Evolutionary conservation across 768 basidiomycete species (phyloP).

Genomic region (Chalciporus pseudorubinellus): DNA sequence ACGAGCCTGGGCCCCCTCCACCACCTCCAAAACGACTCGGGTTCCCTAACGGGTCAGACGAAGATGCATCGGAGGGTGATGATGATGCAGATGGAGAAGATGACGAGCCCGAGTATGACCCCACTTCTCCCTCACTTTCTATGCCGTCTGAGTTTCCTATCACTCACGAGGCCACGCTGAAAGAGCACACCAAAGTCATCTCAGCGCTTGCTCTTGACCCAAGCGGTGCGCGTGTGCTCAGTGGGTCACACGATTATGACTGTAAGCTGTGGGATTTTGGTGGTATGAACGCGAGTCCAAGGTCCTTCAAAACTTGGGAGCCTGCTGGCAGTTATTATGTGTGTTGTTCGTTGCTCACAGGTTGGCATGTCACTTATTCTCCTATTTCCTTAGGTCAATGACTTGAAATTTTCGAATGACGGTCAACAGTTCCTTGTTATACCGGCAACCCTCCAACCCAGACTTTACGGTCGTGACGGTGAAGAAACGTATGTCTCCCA

Average conservation of each 20-base stretch:
- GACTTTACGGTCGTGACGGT: constrained; percentile 88
- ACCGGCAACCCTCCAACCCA: constrained; percentile 85
- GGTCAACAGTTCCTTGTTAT: constrained; percentile 84
- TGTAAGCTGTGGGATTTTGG: constrained; percentile 99
- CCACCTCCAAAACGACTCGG: background rate
- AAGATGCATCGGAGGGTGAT: constrained; percentile 27
- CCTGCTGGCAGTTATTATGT: constrained; percentile 93
- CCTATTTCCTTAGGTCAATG: constrained; percentile 64
- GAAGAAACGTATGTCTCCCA: constrained; percentile 75
- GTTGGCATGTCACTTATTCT: background rate
- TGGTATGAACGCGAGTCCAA: constrained; percentile 87
- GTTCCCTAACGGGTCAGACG: constrained; percentile 14
- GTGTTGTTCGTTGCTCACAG: constrained; percentile 12
- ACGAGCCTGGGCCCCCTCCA: constrained; percentile 12
- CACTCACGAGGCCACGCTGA: constrained; percentile 87
- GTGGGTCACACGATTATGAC: constrained; percentile 97
- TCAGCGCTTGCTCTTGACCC: constrained; percentile 91
- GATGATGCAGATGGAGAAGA: constrained; percentile 19
- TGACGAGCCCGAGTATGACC: constrained; percentile 53
- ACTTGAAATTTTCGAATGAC: constrained; percentile 85
- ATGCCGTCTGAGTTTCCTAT: constrained; percentile 65
- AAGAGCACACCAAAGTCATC: constrained; percentile 95
- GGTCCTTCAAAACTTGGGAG: constrained; percentile 97
- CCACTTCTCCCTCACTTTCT: constrained; percentile 40
- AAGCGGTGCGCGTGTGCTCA: constrained; percentile 86